Percentiles rank a stretch among this genome's conserved stretches.
Evolutionary conservation across 2,329 filamentous ascomycete species (phyloP).

Genomic region (Aschersonia sp.): DNA sequence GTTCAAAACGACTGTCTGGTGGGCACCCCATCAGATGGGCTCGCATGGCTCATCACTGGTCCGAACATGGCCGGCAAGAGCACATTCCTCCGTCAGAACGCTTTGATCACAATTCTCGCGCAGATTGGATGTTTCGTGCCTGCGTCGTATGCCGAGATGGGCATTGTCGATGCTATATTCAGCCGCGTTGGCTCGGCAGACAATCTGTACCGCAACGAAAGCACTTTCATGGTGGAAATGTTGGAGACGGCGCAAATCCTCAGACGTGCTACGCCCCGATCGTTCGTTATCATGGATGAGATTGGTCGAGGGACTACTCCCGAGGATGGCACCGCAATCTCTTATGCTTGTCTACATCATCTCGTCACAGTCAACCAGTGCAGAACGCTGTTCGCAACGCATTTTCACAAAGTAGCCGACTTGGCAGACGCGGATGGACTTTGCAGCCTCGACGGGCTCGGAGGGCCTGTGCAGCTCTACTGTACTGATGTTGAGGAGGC

Average conservation of each 20-base stretch:
- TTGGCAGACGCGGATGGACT: constrained; percentile 45
- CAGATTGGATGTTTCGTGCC: constrained; percentile 90
- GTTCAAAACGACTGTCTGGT: constrained; percentile 76
- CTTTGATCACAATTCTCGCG: constrained; percentile 82
- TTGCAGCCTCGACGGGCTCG: constrained; percentile 10
- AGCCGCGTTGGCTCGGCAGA: constrained; percentile 88
- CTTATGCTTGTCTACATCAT: constrained; percentile 77
- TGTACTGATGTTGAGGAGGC: constrained; percentile 84
- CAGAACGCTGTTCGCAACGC: constrained; percentile 81
- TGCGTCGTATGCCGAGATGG: constrained; percentile 70
- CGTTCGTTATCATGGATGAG: constrained; percentile 97
- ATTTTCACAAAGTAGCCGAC: constrained; percentile 78
- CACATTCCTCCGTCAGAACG: constrained; percentile 91
- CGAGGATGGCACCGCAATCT: constrained; percentile 79
- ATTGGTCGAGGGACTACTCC: constrained; percentile 89
- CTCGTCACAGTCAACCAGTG: constrained; percentile 64
- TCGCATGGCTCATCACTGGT: constrained; percentile 55
- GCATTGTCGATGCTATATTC: constrained; percentile 91
- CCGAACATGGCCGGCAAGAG: constrained; percentile 99
- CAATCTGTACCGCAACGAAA: constrained; percentile 86
- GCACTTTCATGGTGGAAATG: constrained; percentile 99
- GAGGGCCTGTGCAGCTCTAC: constrained; percentile 50
- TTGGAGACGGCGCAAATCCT: constrained; percentile 87
- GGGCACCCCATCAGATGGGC: constrained; percentile 48
- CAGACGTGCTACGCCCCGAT: constrained; percentile 65